phyloP scores from a whole-genome alignment of 2,329 filamentous ascomycete genomes.

The Gnomoniopsis smithogilvyi region DNA sequence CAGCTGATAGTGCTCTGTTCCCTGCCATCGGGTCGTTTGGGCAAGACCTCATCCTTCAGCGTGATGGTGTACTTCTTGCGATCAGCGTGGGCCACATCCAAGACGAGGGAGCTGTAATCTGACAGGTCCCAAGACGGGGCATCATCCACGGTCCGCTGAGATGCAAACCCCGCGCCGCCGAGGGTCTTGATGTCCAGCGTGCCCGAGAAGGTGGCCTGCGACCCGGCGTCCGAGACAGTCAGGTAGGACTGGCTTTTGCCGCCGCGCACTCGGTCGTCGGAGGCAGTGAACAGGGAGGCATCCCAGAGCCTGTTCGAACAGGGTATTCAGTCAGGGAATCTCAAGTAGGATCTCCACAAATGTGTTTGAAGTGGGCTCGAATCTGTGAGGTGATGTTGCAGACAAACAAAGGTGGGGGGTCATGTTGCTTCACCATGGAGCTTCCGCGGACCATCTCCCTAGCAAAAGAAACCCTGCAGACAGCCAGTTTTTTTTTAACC shows the following conservation, averaged over 20 bases:
- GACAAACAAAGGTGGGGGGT: not conserved
- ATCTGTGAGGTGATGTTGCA: not conserved
- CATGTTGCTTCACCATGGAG: not conserved
- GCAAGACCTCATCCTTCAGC: conserved; percentile 66
- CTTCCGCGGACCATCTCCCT: not conserved
- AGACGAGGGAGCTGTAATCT: conserved; percentile 44
- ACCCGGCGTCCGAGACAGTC: conserved; percentile 17
- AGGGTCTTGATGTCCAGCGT: conserved; percentile 63
- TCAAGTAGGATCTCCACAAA: too few species aligned
- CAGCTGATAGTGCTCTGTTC: conserved; percentile 71
- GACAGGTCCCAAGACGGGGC: conserved; percentile 19
- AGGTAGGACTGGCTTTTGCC: conserved; percentile 60
- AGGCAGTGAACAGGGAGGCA: conserved; percentile 54
- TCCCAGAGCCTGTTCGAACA: conserved; percentile 14
- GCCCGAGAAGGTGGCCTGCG: conserved; percentile 37
- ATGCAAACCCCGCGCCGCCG: conserved; percentile 79
- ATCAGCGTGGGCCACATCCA: conserved; percentile 60
- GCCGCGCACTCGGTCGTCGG: conserved; percentile 75
- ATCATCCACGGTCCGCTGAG: conserved; percentile 59
- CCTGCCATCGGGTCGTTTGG: conserved; percentile 58
- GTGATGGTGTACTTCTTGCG: conserved; percentile 70
- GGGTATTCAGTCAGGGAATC: not conserved
- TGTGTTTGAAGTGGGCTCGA: not conserved
- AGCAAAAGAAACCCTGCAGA: not conserved
- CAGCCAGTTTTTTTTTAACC: too few species aligned